Base-by-base conservation (phyloP, 2,329 filamentous ascomycete genomes). In the Fusarium sp. region DNA sequence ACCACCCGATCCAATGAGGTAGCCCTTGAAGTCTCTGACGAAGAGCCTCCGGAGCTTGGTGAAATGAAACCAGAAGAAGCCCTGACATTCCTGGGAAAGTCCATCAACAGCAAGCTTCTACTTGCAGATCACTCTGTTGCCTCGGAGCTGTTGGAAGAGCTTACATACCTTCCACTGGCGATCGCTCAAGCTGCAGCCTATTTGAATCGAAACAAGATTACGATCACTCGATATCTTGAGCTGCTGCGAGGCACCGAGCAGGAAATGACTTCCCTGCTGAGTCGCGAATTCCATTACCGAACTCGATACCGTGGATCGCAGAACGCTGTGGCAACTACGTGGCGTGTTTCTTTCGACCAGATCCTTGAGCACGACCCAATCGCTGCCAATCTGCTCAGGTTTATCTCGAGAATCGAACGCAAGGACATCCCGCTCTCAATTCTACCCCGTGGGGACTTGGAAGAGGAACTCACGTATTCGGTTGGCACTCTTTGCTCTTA, bases 331-430 rank as follows among this genome's bases (percentile, higher is more conserved):
- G 77, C 78, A 3, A 79, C 75, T 3, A 83, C 81, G 0, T 84
- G 79, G 81, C 69, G 81, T 83, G 3, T 42, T 14, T 82, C 81
- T 0, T 84, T 83, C 59, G 16, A 73, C 0, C 74, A 83, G 5
- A 81, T 84, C 11, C 63, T 42, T 5, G 42, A 10, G 13, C 27
- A n/a, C 4, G 5, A 56, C 5, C 27, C 20, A 4, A 18, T 29
- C 5, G 47, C 64, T 3, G 9, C 27, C 11, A 9, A 33, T 1
- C 0, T 57, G 0, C 38, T 66, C 3, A 40, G 36, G 2, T 66
- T 63, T 6, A 63, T 63, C 14, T 66, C 64, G 9, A 40, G 13
- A 1, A 63, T 66, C 4, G 65, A 63, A 7, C 38, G 50, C 2
- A 63, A 67, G 14, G 59, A 18, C 1, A 67, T 67, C 4, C 65